phyloP scores from a whole-genome alignment of 495 filamentous ascomycete species.

The Monascus purpureus region DNA sequence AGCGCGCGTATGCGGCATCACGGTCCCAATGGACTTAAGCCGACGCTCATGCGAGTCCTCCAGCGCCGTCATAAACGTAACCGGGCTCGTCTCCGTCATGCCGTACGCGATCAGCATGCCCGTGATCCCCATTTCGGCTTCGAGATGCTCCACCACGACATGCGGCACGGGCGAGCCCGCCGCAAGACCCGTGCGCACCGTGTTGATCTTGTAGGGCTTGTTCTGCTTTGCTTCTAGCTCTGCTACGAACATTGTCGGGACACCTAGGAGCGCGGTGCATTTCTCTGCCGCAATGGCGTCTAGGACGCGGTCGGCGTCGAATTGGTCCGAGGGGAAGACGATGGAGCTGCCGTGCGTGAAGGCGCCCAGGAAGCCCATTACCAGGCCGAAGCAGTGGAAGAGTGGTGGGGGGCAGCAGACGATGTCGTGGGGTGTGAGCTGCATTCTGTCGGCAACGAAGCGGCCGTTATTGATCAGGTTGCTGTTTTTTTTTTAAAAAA shows the following conservation, averaged over 20 bases:
- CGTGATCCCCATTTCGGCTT: no score
- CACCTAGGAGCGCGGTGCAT: conserved; percentile 68
- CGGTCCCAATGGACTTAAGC: conserved; percentile 48
- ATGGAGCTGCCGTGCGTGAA: conserved; percentile 61
- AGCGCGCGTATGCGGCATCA: conserved; percentile 57
- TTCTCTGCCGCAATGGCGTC: conserved; percentile 45
- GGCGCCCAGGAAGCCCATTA: conserved; percentile 74
- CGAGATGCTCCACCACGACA: conserved; percentile 7
- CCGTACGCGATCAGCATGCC: conserved; percentile 13
- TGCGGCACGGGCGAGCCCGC: conserved; percentile 9
- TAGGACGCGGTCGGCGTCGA: conserved; percentile 52
- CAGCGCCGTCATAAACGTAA: conserved; percentile 57
- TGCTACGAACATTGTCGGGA: conserved; percentile 77
- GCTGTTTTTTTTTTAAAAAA: conserved; percentile 6
- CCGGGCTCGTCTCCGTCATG: conserved; percentile 24
- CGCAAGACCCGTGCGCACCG: conserved; percentile 9
- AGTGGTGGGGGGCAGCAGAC: conserved; percentile 67
- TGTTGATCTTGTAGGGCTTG: conserved; percentile 3
- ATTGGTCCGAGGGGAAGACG: conserved; percentile 61
- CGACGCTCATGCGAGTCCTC: conserved; percentile 52
- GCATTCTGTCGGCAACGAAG: conserved; percentile 59
- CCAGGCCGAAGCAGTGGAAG: conserved; percentile 76
- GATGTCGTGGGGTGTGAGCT: conserved; percentile 46
- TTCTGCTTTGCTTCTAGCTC: conserved; percentile 49
- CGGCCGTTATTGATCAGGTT: conserved; percentile 71